A percentile compares a stretch with the other conserved stretches of the same genome.
These are phyloP conservation scores for Colletotrichum echinochloae DNA, from an alignment of 2,329 filamentous ascomycete species.

Conservation along the genomic window DNA sequence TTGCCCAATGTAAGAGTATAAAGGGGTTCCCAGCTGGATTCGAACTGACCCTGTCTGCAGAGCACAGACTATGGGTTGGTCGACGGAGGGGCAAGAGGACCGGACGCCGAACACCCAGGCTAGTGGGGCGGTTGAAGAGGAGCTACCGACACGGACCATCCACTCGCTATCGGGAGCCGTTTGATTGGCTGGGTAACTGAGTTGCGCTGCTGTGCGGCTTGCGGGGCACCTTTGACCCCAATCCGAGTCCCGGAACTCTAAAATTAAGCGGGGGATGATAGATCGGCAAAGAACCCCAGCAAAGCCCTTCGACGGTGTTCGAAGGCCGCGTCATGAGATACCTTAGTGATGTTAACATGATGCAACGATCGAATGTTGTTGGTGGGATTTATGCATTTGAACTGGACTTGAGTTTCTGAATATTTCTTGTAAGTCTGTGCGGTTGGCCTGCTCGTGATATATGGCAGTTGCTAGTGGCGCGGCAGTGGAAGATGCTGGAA, in stretches of 20 bases:
- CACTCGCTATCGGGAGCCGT: not conserved
- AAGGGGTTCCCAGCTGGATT: too few relatives aligned
- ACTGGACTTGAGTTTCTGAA: not conserved
- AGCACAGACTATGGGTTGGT: too few relatives aligned
- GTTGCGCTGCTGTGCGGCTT: not conserved
- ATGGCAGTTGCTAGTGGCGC: not conserved
- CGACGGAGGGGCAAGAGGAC: not conserved
- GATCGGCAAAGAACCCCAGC: not conserved
- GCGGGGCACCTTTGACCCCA: not conserved
- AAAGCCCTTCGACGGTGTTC: not conserved
- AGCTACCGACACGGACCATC: conserved; percentile 1
- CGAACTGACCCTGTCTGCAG: too few relatives aligned
- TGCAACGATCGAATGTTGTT: not conserved
- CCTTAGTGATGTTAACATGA: not conserved
- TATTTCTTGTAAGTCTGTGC: not conserved
- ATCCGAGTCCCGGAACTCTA: conserved; percentile 19
- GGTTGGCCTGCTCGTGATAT: not conserved
- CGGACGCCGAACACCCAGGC: not conserved
- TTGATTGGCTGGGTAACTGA: not conserved
- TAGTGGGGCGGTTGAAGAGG: not conserved
- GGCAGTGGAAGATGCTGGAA: conserved; percentile 46
- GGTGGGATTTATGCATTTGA: rapidly evolving
- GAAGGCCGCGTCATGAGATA: not conserved
- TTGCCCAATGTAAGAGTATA: too few relatives aligned
- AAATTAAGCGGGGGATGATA: conserved; percentile 5